Conservation (phyloP, 192 early-diverging fungal genomes). For the Mortierella antarctica region DNA sequence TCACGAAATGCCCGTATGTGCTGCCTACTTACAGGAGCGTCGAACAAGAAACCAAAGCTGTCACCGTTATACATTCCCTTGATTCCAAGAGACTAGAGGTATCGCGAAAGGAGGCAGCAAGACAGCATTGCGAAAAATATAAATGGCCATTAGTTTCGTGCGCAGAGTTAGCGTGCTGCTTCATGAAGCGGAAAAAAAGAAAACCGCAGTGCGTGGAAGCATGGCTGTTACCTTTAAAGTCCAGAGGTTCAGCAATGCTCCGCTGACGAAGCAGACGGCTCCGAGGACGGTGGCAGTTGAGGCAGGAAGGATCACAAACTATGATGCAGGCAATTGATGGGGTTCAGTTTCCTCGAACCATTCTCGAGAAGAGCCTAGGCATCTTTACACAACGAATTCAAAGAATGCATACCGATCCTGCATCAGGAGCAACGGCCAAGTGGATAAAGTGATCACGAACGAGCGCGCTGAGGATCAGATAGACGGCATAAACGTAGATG, state of each 20-base stretch:
- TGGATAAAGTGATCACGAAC: constrained; percentile 67
- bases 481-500: constrained; percentile 67
- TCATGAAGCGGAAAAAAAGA: too few relatives aligned
- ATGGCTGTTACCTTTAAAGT: constrained; percentile 57
- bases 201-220: background rate
- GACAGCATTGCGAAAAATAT: background rate
- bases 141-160: background rate
- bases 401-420: constrained; percentile 53
- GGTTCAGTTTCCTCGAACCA: too few relatives aligned
- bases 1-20: background rate
- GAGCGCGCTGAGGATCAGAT: constrained; percentile 62
- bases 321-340: background rate
- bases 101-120: background rate
- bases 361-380: background rate
- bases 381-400: background rate
- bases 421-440: constrained; percentile 59
- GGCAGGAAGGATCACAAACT: constrained; percentile 49
- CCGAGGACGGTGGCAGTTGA: constrained; percentile 48
- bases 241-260: constrained; percentile 64
- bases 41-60: constrained; percentile 66
- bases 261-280: constrained; percentile 50
- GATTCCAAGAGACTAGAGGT: constrained; percentile 58
- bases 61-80: constrained; percentile 74
- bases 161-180: background rate
- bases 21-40: constrained; percentile 57